Evolutionary conservation across 768 basidiomycete genomes (phyloP).

Genomic region (Trametes maxima): DNA sequence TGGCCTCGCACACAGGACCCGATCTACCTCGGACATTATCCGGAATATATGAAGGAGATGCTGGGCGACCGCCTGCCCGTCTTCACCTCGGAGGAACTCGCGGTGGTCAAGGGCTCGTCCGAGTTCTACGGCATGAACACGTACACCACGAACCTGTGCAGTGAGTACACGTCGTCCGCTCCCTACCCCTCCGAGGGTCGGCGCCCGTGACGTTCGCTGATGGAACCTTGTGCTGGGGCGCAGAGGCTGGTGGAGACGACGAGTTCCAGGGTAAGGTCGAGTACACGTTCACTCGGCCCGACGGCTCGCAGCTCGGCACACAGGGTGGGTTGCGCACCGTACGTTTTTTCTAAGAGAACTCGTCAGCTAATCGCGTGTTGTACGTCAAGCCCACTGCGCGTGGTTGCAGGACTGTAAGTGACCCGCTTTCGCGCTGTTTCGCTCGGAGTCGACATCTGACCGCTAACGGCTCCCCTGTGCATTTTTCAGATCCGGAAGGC

Average conservation of each 20-base stretch:
- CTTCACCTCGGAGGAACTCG: conserved; percentile 60
- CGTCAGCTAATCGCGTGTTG: background rate
- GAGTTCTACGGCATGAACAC: conserved; percentile 81
- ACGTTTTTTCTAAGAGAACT: background rate
- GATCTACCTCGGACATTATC: conserved; percentile 76
- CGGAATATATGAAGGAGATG: conserved; percentile 61
- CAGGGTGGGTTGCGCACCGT: conserved; percentile 48
- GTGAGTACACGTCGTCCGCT: conserved; percentile 23
- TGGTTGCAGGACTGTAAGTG: conserved; percentile 68
- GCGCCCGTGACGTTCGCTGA: background rate
- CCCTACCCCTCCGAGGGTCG: background rate
- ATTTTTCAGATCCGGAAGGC: conserved; percentile 56
- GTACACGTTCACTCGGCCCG: conserved; percentile 68
- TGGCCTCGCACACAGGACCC: conserved; percentile 49
- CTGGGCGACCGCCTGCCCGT: conserved; percentile 59
- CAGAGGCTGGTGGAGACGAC: conserved; percentile 64
- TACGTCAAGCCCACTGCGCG: conserved; percentile 52
- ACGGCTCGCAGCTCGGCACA: conserved; percentile 66
- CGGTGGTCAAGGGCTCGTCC: conserved; percentile 64
- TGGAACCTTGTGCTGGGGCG: background rate
- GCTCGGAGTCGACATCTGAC: conserved; percentile 4
- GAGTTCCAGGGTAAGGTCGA: conserved; percentile 70
- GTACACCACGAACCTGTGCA: conserved; percentile 65
- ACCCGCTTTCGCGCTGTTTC: background rate
- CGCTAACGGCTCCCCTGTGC: conserved; percentile 13